Base-by-base conservation (phyloP, 495 filamentous ascomycete genomes). In the Neurospora intermedia region DNA sequence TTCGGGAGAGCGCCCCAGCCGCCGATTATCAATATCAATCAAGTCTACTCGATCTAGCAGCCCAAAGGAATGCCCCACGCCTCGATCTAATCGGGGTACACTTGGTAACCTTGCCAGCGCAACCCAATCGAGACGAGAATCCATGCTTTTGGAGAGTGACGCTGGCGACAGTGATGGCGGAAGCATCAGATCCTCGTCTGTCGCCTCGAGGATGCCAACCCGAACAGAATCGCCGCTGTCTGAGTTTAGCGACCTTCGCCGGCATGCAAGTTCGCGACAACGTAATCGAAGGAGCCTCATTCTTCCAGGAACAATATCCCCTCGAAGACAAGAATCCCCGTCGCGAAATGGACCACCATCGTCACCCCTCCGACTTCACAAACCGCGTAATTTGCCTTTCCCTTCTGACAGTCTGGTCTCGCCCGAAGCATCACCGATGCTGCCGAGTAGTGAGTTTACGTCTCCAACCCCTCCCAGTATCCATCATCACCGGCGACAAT, bases 161-260 rank as follows among this genome's bases (percentile, higher is more conserved):
- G 83, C 90, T 15, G 86, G 83, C 6, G 73, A 23, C 48, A 88
- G 93, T 71, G 97, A 96, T 80, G 96, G 98, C 80, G 92, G 91
- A 76, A 98, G 95, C 79, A 86, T 91, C 40, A 83, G 87, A 71
- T 94, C 94, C n/a, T 93, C 92, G 2, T 92, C 92, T n/a, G 82
- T 90, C 20, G 85, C 93, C 73, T 88, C 92, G 1, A 86, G 90
- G 20, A 87, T 82, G 42, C 82, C 86, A 1, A 83, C 86, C 72
- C 88, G 93, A 73, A 95, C 93, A 6, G 94, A 98, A 74, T 98
- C 96, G 10, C 96, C 96, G 8, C 90, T 91, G 73, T 97, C 94
- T 35, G 96, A 98, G 72, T 88, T 87, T 76, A 81, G 91, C 48
- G 90, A 91, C 74, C 82, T 97, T 38, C 86, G 87, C 45, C 84